Percentiles rank a stretch among this genome's conserved stretches.
These are phyloP conservation scores for Fusarium mundagurra DNA, from an alignment of 2,329 filamentous ascomycete genomes.

Conservation along the genomic window DNA sequence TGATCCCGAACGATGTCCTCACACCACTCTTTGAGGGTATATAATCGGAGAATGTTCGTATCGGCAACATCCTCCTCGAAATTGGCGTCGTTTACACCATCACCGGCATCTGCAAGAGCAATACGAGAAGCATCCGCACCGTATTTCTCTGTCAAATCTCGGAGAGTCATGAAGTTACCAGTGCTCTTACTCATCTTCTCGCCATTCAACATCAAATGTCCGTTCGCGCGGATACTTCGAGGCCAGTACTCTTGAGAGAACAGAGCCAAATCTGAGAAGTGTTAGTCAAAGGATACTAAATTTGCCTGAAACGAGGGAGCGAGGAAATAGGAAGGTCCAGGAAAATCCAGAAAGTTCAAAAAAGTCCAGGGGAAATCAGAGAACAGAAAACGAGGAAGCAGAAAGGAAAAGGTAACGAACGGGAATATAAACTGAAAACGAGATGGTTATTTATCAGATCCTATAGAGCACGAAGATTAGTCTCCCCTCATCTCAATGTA, in stretches of 20 bases:
- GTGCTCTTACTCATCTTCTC: constrained; percentile 99
- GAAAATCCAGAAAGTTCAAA: neutral
- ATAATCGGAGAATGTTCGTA: constrained; percentile 87
- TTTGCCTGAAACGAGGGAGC: neutral
- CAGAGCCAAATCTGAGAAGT: constrained; percentile 72
- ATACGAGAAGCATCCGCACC: constrained; percentile 93
- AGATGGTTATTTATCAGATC: neutral
- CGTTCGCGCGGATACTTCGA: constrained; percentile 84
- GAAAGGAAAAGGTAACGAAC: neutral
- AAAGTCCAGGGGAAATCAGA: neutral
- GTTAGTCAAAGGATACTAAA: neutral
- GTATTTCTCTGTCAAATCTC: constrained; percentile 88
- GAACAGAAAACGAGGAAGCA: neutral
- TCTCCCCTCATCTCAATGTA: neutral
- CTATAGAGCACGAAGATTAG: neutral
- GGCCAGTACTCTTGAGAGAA: constrained; percentile 93
- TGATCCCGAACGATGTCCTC: constrained; percentile 83
- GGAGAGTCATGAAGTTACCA: constrained; percentile 94
- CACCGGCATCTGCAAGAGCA: constrained; percentile 92
- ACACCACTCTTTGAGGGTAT: constrained; percentile 86
- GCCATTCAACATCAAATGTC: constrained; percentile 92
- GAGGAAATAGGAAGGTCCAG: neutral
- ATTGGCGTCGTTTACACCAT: constrained; percentile 95
- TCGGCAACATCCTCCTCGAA: constrained; percentile 97
- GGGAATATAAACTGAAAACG: neutral